Evolutionary conservation across 495 filamentous ascomycete species (phyloP).

Genomic region (Trichoderma orchidacearum): DNA sequence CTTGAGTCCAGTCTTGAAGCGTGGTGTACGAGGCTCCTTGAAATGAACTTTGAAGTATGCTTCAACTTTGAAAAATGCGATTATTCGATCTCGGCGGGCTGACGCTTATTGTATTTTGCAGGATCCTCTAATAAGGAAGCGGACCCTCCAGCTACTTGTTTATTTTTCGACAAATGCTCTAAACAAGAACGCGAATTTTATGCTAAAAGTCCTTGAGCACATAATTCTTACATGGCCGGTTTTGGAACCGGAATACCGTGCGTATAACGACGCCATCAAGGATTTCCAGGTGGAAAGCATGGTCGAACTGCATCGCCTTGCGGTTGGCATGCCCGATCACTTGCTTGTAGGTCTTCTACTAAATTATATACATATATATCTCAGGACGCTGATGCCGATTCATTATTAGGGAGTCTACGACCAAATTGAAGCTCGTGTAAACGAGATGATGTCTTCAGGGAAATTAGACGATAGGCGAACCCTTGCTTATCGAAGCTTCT

Average conservation of each 20-base stretch:
- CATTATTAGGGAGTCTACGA: conserved; percentile 60
- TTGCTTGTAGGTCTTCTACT: conserved; percentile 42
- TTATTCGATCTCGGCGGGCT: not conserved
- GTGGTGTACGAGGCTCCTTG: conserved; percentile 68
- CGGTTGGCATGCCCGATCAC: conserved; percentile 79
- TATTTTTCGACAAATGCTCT: conserved; percentile 73
- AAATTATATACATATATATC: not conserved
- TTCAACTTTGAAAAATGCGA: not conserved
- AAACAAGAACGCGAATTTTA: conserved; percentile 63
- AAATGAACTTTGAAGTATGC: conserved; percentile 57
- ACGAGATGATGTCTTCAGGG: conserved; percentile 60
- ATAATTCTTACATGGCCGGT: conserved; percentile 68
- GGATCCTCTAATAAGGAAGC: conserved; percentile 78
- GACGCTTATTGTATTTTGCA: conserved; percentile 14
- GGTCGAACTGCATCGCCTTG: conserved; percentile 77
- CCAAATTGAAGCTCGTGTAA: conserved; percentile 68
- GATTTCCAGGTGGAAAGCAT: conserved; percentile 71
- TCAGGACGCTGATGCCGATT: conserved; percentile 2
- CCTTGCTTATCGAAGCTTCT: conserved; percentile 53
- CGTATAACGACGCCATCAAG: conserved; percentile 83
- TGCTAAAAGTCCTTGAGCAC: conserved; percentile 77
- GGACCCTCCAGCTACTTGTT: conserved; percentile 71
- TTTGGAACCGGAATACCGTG: conserved; percentile 49
- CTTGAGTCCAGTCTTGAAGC: conserved; percentile 58
- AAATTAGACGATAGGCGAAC: conserved; percentile 61